Base-by-base conservation (phyloP, 805 yeast species). In the Scheffersomyces stipitis region DNA sequence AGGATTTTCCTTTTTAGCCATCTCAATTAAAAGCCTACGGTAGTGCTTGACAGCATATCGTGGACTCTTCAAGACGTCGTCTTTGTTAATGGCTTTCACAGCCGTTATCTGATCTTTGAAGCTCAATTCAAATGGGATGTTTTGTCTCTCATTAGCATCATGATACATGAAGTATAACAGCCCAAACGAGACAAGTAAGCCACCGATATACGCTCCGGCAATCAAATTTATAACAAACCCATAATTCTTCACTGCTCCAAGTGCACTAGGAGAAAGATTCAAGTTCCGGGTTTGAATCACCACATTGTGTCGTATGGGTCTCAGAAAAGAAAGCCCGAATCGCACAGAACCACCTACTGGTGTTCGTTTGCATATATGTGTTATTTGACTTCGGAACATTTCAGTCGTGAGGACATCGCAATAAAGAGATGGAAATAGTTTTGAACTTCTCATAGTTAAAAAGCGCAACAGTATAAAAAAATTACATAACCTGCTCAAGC, bases 141-240 rank as follows among this genome's bases (percentile, higher is more conserved):
- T 54, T 41, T 69, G 72, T 26, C 72, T 38, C 13, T 47, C 39
- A 33, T 64, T 52, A 18, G 73, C 74, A 47, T 69, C 75, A 15
- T 45, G 47, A 44, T 69, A 69, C 15, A 69, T 28, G 36, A 68
- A 55, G 45, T 56, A 66, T 14, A 69, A 53, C 53, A 66, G 63
- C 6, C 71, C 72, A 15, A 54, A 36, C 34, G 66, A 62, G 4
- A 69, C 67, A 4, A 68, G 28, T 18, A 67, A 50, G 4, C 70
- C 70, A 4, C 73, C 75, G 30, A 67, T 43, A 42, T 69, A 69
- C 5, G 69, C 73, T 8, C 72, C 73, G 12, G 71, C 66, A n/a
- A 63, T 30, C 15, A 67, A 56, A 42, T 67, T 66, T 27, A 66
- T 37, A 4, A 60, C 51, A 15, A 56, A 46, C 18, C 69, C 64